Conservation (phyloP, 495 filamentous ascomycete genomes). For the Penicillium coprophilum region DNA sequence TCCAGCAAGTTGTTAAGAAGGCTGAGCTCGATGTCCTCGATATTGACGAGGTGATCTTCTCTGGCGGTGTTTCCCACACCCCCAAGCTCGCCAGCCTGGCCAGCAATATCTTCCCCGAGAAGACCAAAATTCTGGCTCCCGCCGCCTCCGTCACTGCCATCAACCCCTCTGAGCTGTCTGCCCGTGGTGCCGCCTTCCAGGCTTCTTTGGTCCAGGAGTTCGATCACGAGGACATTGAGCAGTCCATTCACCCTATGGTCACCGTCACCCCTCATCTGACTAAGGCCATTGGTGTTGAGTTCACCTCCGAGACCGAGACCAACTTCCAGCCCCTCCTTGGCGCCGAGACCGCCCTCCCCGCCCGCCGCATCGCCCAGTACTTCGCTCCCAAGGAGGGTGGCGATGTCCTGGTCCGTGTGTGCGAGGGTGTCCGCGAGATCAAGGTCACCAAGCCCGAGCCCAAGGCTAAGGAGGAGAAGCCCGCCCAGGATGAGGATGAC, state of each 20-base stretch:
- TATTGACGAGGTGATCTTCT: constrained; percentile 91
- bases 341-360: constrained; percentile 86
- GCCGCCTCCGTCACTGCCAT: constrained; percentile 72
- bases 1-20: constrained; percentile 84
- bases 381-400: constrained; percentile 72
- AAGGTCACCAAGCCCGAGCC: constrained; percentile 83
- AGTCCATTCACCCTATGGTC: constrained; percentile 92
- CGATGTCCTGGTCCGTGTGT: constrained; percentile 80
- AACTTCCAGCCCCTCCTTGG: constrained; percentile 75
- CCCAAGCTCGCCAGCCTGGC: constrained; percentile 83
- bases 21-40: constrained; percentile 89
- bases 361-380: constrained; percentile 77
- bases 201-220: constrained; percentile 90
- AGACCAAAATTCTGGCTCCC: constrained; percentile 78
- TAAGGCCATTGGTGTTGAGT: constrained; percentile 84
- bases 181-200: constrained; percentile 91
- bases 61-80: constrained; percentile 89
- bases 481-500: constrained; percentile 59
- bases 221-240: constrained; percentile 88
- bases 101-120: constrained; percentile 73
- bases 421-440: constrained; percentile 84
- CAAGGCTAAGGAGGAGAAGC: constrained; percentile 66
- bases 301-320: constrained; percentile 60
- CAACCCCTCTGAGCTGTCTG: constrained; percentile 88
- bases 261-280: constrained; percentile 88